Evolutionary conservation across 1,284 basidiomycete genomes (phyloP), one percentile per base, ranked within the genome.

Genomic region (Farysia itapuensis): DNA sequence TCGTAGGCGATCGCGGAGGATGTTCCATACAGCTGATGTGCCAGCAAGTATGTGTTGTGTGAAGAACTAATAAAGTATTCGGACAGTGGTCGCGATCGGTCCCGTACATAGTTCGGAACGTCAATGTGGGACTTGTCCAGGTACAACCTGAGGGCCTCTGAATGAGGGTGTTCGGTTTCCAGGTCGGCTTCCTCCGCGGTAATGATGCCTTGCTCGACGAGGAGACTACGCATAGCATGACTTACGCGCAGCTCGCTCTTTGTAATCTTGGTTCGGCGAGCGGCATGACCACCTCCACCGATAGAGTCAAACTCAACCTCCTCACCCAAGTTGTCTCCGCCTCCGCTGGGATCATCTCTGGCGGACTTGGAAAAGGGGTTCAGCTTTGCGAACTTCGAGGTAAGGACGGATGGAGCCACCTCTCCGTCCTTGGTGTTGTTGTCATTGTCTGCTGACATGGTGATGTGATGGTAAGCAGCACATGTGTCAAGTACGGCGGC

Each of bases 11-110:
- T 78, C 2, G 83, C 79, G 6, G 83, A 84, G 4, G 83, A 78
- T 25, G 78, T 79, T 3, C 85, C 85, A 20, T 84, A 75, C 12
- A 86, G 72, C 67, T 86, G 85, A 33, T 83, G 79, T 1, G 81
- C 81, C 3, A 84, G 77, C 3, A 86, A 80, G 56, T 86, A 86
- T 4, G 85, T 85, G 39, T 67, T 67, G 47, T 67, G 65, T 1
- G 84, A 85, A 1, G 84, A 83, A 11, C 83, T 83, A 43, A 74
- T 59, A 35, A 64, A 68, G 61, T 74, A 74, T 26, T 63, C 53
- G 39, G 60, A 53, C 5, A 72, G 33, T 2, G 67, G 63, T 13
- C 67, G 41, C 25, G 35, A 37, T 15, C 65, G 63, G 35, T 72
- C 70, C 18, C 44, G 43, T 6, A 67, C 59, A 29, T 59, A 57